A percentile compares a stretch with the other conserved stretches of the same genome.
Evolutionary conservation across 2,329 filamentous ascomycete species (phyloP).

Genomic region (Biscogniauxia mediterranea): DNA sequence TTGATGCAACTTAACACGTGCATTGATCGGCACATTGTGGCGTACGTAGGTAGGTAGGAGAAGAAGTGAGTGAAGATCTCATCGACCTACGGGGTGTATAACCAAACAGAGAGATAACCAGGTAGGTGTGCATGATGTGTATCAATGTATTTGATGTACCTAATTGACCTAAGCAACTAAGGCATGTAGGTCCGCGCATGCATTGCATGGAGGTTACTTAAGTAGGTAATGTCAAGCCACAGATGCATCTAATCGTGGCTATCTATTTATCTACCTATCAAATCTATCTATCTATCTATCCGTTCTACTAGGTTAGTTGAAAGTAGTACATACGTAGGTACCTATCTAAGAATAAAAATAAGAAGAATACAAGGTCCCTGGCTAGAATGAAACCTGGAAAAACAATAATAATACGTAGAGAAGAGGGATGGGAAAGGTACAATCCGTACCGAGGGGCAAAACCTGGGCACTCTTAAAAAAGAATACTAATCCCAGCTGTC

Average conservation of each 20-base stretch:
- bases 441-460: not conserved
- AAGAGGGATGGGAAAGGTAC: no score
- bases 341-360: not conserved
- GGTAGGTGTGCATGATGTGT: not conserved
- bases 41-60: not conserved
- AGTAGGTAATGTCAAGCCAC: constrained; percentile 1
- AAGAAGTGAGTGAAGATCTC: not conserved
- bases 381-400: not conserved
- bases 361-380: not conserved
- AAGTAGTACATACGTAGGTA: not conserved
- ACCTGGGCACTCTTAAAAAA: not conserved
- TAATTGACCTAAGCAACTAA: no score
- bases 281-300: not conserved
- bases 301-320: not conserved
- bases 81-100: not conserved
- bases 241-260: not conserved
- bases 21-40: not conserved
- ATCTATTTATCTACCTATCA: not conserved
- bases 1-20: not conserved
- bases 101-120: not conserved
- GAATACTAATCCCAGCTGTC: not conserved
- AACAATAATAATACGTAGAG: no score
- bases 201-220: not conserved
- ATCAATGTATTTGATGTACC: no score
- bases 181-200: no score